Conservation (phyloP, 2,329 filamentous ascomycete genomes). For the Colletotrichum siamense region DNA sequence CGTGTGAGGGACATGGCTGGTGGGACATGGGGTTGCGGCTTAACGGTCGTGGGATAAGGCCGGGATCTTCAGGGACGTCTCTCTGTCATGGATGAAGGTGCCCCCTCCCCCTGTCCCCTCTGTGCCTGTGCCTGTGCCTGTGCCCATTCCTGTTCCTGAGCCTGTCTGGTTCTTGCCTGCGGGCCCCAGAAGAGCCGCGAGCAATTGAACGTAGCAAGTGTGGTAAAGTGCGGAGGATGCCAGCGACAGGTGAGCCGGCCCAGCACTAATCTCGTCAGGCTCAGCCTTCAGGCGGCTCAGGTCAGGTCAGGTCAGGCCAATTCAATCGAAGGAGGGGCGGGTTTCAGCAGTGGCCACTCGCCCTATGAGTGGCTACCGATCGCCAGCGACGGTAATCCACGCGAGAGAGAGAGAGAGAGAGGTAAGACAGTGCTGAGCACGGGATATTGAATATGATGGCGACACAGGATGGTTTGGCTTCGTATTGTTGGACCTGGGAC, state of each 20-base stretch:
- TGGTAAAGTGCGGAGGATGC: background rate
- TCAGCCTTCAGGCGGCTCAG: constrained; percentile 15
- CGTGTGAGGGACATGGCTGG: background rate
- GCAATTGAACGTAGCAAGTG: background rate
- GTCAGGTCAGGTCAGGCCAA: background rate
- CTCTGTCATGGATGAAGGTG: background rate
- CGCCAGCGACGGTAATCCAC: background rate
- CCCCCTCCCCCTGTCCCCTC: background rate
- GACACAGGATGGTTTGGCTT: background rate
- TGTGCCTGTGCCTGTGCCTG: background rate
- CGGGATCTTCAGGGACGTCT: constrained; percentile 19
- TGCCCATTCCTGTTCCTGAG: background rate
- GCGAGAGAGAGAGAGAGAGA: background rate
- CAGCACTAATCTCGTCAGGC: constrained; percentile 2
- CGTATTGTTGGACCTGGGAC: background rate
- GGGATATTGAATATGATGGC: constrained; percentile 1
- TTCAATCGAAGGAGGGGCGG: background rate
- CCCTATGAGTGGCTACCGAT: constrained; percentile 20
- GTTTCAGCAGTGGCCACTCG: constrained; percentile 14
- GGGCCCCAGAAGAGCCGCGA: background rate
- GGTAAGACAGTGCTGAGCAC: constrained; percentile 2
- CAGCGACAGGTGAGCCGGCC: background rate
- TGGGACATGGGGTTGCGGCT: constrained; percentile 18
- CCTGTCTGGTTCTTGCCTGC: background rate
- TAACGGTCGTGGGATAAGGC: constrained; percentile 13